Base-by-base conservation (phyloP, 1,139 yeast genomes). In the Kurtzmaniella quercitrusa region DNA sequence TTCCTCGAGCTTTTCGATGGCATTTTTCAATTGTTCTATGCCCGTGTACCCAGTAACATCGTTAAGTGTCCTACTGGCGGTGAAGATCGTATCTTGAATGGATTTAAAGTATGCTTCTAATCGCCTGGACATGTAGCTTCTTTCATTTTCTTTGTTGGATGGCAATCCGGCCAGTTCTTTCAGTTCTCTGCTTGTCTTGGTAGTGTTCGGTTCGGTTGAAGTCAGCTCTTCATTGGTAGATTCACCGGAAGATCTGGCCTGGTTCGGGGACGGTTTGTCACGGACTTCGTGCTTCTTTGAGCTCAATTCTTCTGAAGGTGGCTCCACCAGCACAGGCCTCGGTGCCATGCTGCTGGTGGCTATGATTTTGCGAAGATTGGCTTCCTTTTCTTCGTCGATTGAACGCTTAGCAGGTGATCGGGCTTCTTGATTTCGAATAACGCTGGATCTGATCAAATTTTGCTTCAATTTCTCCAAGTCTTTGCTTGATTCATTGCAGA, bases 41-140 rank as follows among this genome's bases (percentile, higher is more conserved):
- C 85, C 74, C 0, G 93, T 77, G 60, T 94, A 94, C 0, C 98
- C 99, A 0, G 98, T 93, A 10, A 90, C 83, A 56, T 91, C 96
- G 58, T 94, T 94, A 38, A 93, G 67, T 0, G 91, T 79, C 46
- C 80, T 72, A 0, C 94, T 83, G 0, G 93, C 91, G 0, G 82
- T 76, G 48, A 83, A 76, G 2, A 85, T 68, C 1, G 89, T 75
- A 21, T 77, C 80, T 52, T 82, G 90, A 29, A 86, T 59, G 8
- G 84, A 78, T 50, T 82, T 87, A 48, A 85, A 68, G 54, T 79
- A 79, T 16, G 62, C 56, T 33, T 73, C 80, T 36, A 85, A 51
- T 55, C 70, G 71, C 42, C 60, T 64, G 23, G 67, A 49, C 11
- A 54, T 16, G 23, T 53, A 44, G 38, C 52, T 53, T 44, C 54